These are phyloP conservation scores for Pelargonium australe DNA, from an alignment of 441 rosid genomes.

Conservation along the genomic window DNA sequence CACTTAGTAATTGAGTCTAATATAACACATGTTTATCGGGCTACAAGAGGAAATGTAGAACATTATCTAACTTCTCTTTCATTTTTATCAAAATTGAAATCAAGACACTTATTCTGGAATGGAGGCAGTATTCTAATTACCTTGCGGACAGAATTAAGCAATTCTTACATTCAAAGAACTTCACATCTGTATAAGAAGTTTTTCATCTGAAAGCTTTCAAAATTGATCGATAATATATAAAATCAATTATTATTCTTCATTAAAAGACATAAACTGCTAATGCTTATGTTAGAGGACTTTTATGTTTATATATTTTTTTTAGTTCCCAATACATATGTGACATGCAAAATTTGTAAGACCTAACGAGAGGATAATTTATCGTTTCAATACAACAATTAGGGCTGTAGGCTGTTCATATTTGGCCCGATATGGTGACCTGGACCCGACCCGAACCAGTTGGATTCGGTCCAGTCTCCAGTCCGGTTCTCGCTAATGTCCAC, in stretches of 20 bases:
- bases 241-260: not conserved
- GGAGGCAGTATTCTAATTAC: conserved; percentile 1
- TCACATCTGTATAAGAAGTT: not conserved
- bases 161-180: not conserved
- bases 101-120: too few relatives aligned
- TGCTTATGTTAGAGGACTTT: not conserved
- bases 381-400: not conserved
- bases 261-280: not conserved
- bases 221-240: not conserved
- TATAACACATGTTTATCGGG: too few relatives aligned
- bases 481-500: too few relatives aligned
- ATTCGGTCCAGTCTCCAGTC: too few relatives aligned
- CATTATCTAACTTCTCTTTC: not conserved
- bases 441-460: too few relatives aligned
- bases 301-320: not conserved
- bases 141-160: conserved; percentile 1
- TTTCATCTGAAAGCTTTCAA: not conserved
- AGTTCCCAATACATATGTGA: not conserved
- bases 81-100: too few relatives aligned
- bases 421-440: too few relatives aligned
- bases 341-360: not conserved
- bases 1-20: too few relatives aligned
- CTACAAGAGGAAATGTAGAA: not conserved
- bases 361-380: not conserved
- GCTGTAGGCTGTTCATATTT: too few relatives aligned